Base-by-base conservation (phyloP, 1,139 yeast species). In the Magnusiomyces starmeri region DNA sequence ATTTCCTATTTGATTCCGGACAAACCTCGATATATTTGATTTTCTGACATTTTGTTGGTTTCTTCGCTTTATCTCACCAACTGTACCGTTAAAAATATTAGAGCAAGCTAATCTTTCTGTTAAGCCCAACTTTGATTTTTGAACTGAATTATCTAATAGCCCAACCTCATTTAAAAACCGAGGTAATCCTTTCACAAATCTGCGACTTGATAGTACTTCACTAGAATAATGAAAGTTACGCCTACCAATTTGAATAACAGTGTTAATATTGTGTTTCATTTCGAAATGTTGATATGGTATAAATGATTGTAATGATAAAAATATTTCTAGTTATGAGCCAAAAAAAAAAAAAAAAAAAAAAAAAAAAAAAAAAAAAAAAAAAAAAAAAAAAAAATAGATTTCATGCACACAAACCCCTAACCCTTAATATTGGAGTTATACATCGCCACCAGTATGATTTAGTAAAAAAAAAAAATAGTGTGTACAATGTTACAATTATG, bases 161-260 rank as follows among this genome's bases (percentile, higher is more conserved):
- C 52, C 54, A 3, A 49, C 43, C 24, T 52, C 48, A 29, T 43
- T 42, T 16, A 52, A 14, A 37, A 49, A 52, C 9, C 37, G 32
- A 16, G 49, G 43, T 8, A 32, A 14, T n/a, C n/a, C n/a, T n/a
- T n/a, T n/a, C n/a, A n/a, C n/a, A n/a, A n/a, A n/a, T n/a, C n/a
- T n/a, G n/a, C n/a, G n/a, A n/a, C n/a, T n/a, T n/a, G n/a, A n/a
- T n/a, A n/a, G n/a, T n/a, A n/a, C n/a, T n/a, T n/a, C n/a, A n/a
- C n/a, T n/a, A n/a, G n/a, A n/a, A n/a, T n/a, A n/a, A n/a, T n/a
- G n/a, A n/a, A n/a, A n/a, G n/a, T n/a, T n/a, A n/a, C n/a, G n/a
- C n/a, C n/a, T n/a, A n/a, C n/a, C n/a, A n/a, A n/a, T n/a, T n/a
- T n/a, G n/a, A n/a, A n/a, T n/a, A n/a, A n/a, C n/a, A n/a, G n/a